Evolutionary conservation across 257 asterid species (phyloP), one percentile per base, ranked within the genome.

Genomic region (Solanum tarapatanum): DNA sequence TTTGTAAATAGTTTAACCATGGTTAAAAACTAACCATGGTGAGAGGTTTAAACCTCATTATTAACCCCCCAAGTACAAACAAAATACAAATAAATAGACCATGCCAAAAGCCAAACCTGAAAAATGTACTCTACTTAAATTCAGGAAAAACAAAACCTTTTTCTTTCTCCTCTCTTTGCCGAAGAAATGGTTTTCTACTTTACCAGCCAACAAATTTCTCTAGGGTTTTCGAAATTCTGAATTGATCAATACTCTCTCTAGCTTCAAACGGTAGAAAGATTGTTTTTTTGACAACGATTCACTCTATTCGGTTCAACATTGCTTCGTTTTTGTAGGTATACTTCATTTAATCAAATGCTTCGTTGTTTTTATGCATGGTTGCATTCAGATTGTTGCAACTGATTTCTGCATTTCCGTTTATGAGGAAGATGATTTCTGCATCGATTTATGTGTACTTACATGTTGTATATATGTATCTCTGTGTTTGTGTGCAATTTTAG

Each of bases 21-120:
- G 74, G 87, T 89, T 70, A 90, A 28, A 88, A 84, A 10, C 70
- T 62, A 62, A n/a, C 14, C 70, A 62, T 23, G 70, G 30, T 62
- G 70, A 62, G 70, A 11, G 70, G 70, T 58, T 58, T 58, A 8
- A 58, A 58, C 6, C 68, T 51, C 62, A 51, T 51, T 51, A 51
- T 7, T 55, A 55, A 60, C 26, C 8, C 28, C 68, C 68, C 68
- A 8, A 60, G 13, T 62, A 62, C 70, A 62, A 62, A 62, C 8
- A 62, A 62, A 62, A n/a, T 62, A 62, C 32, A 62, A 62, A 62
- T 62, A 62, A 62, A 62, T 62, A 62, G 30, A 62, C 30, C 66
- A 58, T 58, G 66, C 66, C 26, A 58, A 58, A 19, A 68, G 90
- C 84, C 30, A 86, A 64, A 89, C 72, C 64, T 86, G 82, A 70